These are phyloP conservation scores for Geotrichum aggregatum DNA, from an alignment of 1,139 yeast species.

Conservation along the genomic window DNA sequence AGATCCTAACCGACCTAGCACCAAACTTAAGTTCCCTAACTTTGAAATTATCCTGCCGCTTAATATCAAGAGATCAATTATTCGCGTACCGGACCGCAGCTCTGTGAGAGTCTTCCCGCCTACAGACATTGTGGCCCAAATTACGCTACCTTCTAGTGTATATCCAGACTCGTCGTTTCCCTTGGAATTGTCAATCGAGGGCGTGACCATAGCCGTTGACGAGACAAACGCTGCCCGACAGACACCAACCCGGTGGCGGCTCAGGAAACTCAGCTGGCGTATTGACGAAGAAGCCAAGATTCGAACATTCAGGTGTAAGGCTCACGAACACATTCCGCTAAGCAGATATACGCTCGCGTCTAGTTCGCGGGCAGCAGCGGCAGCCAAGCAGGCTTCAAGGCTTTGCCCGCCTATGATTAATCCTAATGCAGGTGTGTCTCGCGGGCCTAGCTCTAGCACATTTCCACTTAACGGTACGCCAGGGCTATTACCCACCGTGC, in stretches of 20 bases:
- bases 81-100: slow-evolving; percentile 79
- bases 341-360: neutral
- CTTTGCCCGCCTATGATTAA: neutral
- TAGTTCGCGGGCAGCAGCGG: neutral
- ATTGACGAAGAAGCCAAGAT: slow-evolving; percentile 77
- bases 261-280: slow-evolving; percentile 85
- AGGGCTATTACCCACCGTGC: too few species aligned
- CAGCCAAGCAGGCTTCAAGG: slow-evolving; percentile 1
- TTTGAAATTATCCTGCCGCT: slow-evolving; percentile 45
- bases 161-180: slow-evolving; percentile 86
- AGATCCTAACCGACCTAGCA: slow-evolving; percentile 18
- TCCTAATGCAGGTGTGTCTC: neutral
- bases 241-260: slow-evolving; percentile 70
- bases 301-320: slow-evolving; percentile 38
- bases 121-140: slow-evolving; percentile 80
- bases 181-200: slow-evolving; percentile 75
- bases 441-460: neutral
- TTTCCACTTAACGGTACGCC: neutral
- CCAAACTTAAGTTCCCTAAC: neutral
- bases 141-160: slow-evolving; percentile 80
- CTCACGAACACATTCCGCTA: slow-evolving; percentile 20
- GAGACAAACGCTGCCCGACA: slow-evolving; percentile 31
- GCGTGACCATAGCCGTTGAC: slow-evolving; percentile 51
- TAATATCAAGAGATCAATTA: slow-evolving; percentile 69
- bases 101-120: slow-evolving; percentile 93